Evolutionary conservation across 1,139 yeast species (phyloP).

Genomic region (Blastobotrys illinoisensis): DNA sequence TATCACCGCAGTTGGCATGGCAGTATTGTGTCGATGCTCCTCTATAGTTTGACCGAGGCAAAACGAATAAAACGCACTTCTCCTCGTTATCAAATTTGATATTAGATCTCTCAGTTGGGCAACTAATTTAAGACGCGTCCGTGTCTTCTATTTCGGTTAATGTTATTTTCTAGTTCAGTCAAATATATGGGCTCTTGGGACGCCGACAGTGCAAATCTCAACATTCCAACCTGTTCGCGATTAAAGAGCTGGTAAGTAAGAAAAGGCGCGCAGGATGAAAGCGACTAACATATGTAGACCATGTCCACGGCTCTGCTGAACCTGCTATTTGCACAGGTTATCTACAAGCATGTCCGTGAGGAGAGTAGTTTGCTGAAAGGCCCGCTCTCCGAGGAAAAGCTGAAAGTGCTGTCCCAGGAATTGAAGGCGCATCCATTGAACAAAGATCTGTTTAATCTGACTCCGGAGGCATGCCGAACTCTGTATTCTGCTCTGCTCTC

Average conservation of each 20-base stretch:
- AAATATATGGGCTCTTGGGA: neutral
- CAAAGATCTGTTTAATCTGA: conserved; percentile 21
- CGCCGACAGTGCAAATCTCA: neutral
- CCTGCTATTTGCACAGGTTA: conserved; percentile 30
- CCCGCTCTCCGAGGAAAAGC: conserved; percentile 14
- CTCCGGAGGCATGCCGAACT: conserved; percentile 27
- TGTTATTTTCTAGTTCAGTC: neutral
- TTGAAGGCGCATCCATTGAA: conserved; percentile 27
- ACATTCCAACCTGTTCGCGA: neutral
- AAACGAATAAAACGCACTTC: too few relatives aligned
- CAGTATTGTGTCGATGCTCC: too few relatives aligned
- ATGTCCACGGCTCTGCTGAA: conserved; percentile 31
- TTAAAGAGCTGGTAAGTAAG: neutral
- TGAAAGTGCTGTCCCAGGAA: conserved; percentile 22
- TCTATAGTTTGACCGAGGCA: too few relatives aligned
- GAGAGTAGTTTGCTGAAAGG: conserved; percentile 7
- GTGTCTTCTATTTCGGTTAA: neutral
- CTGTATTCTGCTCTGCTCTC: conserved; percentile 26
- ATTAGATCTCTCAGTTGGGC: neutral
- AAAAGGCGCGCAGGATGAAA: neutral
- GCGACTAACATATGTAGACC: neutral
- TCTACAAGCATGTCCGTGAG: conserved; percentile 28
- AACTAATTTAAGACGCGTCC: neutral
- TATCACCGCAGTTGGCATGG: conserved; percentile 10
- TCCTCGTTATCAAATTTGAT: too few relatives aligned